These are phyloP conservation scores for Paecilomyces dactylethromorphus DNA, from an alignment of 2,329 filamentous ascomycete genomes.

Conservation along the genomic window DNA sequence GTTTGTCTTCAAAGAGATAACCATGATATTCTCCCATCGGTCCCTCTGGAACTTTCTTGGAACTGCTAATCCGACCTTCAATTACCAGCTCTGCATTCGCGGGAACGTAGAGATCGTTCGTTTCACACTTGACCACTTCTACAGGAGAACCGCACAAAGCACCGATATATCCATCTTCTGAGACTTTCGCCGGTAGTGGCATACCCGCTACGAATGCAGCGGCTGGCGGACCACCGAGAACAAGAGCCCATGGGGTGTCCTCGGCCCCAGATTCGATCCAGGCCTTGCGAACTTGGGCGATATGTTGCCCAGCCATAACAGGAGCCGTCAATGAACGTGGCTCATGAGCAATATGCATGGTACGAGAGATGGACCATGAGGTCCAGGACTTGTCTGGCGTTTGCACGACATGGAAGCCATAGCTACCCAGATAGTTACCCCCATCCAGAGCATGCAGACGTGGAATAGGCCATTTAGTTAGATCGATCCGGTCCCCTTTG, in stretches of 20 bases:
- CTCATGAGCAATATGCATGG: slow-evolving; percentile 10
- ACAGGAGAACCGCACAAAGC: slow-evolving; percentile 11
- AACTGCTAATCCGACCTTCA: slow-evolving; percentile 11
- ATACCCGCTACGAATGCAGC: slow-evolving; percentile 11
- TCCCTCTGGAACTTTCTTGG: slow-evolving; percentile 11
- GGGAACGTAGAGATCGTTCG: slow-evolving; percentile 13
- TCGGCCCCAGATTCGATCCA: slow-evolving; percentile 13
- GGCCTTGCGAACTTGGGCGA: slow-evolving; percentile 10
- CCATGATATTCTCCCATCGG: slow-evolving; percentile 17
- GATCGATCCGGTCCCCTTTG: slow-evolving; percentile 5
- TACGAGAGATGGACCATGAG: slow-evolving; percentile 15
- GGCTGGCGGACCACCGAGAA: slow-evolving; percentile 13
- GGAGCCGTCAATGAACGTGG: slow-evolving; percentile 9
- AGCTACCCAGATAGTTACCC: slow-evolving; percentile 11
- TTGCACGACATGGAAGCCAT: slow-evolving; percentile 14
- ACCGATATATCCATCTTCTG: slow-evolving; percentile 8
- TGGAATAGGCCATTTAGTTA: slow-evolving; percentile 2
- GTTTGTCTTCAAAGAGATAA: slow-evolving; percentile 7
- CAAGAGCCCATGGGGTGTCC: slow-evolving; percentile 13
- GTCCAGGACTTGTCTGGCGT: slow-evolving; percentile 12
- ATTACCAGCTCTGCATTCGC: slow-evolving; percentile 15
- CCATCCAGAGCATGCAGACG: slow-evolving; percentile 10
- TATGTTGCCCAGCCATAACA: slow-evolving; percentile 14
- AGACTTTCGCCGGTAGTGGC: slow-evolving; percentile 9
- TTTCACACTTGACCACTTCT: slow-evolving; percentile 15